Evolutionary conservation across 257 asterid genomes (phyloP).

Genomic region (Capsicum rhomboideum): DNA sequence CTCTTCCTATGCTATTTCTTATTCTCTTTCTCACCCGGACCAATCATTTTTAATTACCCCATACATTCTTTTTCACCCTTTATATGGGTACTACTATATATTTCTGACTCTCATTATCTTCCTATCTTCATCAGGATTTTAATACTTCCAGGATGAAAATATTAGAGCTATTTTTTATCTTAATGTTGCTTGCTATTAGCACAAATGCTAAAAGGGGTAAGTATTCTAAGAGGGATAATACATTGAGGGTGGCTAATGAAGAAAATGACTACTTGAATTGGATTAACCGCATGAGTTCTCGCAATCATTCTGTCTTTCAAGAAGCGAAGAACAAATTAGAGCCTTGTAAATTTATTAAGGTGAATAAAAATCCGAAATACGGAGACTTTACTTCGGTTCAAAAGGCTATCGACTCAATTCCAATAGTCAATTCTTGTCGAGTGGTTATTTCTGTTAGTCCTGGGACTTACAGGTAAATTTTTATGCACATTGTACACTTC

Average conservation of each 20-base stretch:
- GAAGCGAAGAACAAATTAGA: constrained; percentile 49
- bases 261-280: constrained; percentile 41
- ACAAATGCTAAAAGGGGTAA: neutral
- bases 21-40: constrained; percentile 6
- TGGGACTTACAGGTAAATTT: constrained; percentile 61
- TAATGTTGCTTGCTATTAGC: constrained; percentile 18
- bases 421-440: constrained; percentile 61
- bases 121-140: neutral
- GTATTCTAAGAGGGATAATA: neutral
- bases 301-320: constrained; percentile 38
- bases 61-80: neutral
- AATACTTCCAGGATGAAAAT: neutral
- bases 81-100: neutral
- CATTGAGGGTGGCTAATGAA: neutral
- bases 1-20: constrained; percentile 3
- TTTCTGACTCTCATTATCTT: neutral
- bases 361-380: constrained; percentile 41
- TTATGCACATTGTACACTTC: neutral
- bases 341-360: constrained; percentile 57
- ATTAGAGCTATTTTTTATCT: neutral
- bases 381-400: constrained; percentile 58
- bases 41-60: constrained; percentile 7
- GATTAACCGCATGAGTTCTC: constrained; percentile 43
- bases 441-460: constrained; percentile 63
- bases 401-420: constrained; percentile 58